Evolutionary conservation across 2,329 filamentous ascomycete genomes (phyloP).

Genomic region (Sporothrix pallida): DNA sequence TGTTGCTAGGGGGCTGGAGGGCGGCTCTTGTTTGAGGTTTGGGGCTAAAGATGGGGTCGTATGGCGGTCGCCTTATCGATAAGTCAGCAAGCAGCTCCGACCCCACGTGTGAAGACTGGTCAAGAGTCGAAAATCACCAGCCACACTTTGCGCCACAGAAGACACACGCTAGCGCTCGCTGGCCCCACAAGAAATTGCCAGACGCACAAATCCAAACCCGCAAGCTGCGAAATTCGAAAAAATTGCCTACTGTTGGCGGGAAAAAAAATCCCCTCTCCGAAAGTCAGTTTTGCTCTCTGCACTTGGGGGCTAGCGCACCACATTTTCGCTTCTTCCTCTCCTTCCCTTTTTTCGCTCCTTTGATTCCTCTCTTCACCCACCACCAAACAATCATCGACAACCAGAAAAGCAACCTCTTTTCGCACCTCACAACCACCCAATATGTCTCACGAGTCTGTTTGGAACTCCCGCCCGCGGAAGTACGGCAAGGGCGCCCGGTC

Average conservation of each 20-base stretch:
- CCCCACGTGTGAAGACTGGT: neutral
- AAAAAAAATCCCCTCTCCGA: conserved; percentile 30
- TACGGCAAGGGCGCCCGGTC: conserved; percentile 95
- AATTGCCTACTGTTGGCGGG: conserved; percentile 11
- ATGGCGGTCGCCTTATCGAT: conserved; percentile 32
- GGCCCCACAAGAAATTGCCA: conserved; percentile 8
- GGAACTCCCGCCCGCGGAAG: conserved; percentile 96
- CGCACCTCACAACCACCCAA: conserved; percentile 42
- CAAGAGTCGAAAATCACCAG: neutral
- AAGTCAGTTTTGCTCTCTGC: neutral
- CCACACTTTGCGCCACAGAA: conserved; percentile 21
- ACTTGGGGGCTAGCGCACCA: neutral
- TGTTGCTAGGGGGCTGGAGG: neutral
- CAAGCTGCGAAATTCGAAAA: conserved; percentile 34
- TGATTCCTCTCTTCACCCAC: conserved; percentile 9
- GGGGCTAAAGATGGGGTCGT: neutral
- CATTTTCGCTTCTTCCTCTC: conserved; percentile 13
- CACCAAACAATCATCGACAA: conserved; percentile 17
- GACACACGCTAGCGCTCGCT: neutral
- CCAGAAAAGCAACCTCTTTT: conserved; percentile 25
- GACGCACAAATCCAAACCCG: conserved; percentile 37
- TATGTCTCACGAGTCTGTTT: conserved; percentile 88
- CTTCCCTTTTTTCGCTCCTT: conserved; percentile 5
- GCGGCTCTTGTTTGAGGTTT: neutral
- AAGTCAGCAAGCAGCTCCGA: neutral